Percentiles rank a stretch among this genome's conserved stretches.
phyloP scores from a whole-genome alignment of 2,329 filamentous ascomycete genomes.

The Aspergillus arachidicola region DNA sequence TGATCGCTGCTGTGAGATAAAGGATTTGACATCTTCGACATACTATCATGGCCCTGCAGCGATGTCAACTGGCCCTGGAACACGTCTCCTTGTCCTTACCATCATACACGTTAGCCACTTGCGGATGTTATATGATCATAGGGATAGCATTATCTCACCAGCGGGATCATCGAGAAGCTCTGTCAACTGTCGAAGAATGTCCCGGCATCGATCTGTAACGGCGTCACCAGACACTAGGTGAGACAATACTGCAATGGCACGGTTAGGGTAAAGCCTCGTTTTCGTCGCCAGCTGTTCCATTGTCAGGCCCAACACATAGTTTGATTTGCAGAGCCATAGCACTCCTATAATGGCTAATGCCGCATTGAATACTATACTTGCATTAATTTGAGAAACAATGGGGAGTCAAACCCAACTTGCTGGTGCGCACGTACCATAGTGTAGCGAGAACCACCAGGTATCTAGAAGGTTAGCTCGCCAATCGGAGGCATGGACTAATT shows the following conservation, averaged over 20 bases:
- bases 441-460: conserved; percentile 37
- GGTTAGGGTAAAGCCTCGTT: neutral
- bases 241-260: neutral
- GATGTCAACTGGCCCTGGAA: neutral
- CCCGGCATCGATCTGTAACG: too few species aligned
- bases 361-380: conserved; percentile 33
- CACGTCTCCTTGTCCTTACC: neutral
- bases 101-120: neutral
- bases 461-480: conserved; percentile 28
- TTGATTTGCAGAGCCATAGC: neutral
- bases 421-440: conserved; percentile 32
- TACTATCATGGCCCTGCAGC: neutral
- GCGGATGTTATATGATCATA: neutral
- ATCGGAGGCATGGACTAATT: conserved; percentile 19
- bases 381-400: neutral
- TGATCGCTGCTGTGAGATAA: neutral
- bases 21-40: neutral
- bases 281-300: neutral
- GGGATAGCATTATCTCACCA: neutral
- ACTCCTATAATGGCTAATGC: conserved; percentile 37
- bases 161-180: neutral
- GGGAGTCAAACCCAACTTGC: neutral
- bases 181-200: neutral
- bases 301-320: neutral
- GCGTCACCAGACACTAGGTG: neutral